phyloP scores from a whole-genome alignment of 2,329 filamentous ascomycete species.

The Metarhizium rileyi region DNA sequence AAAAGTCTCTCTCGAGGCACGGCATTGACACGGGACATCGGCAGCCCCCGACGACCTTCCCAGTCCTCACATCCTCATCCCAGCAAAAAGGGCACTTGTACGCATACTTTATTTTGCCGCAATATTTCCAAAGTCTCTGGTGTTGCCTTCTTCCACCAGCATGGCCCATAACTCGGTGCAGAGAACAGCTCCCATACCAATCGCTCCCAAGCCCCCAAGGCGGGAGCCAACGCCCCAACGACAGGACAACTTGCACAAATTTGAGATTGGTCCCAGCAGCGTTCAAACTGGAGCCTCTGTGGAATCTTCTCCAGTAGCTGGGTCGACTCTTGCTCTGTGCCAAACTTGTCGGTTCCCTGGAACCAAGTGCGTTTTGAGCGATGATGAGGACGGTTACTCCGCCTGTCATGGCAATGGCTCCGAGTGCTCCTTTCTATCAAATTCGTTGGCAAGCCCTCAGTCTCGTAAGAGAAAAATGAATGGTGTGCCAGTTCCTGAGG shows the following conservation, averaged over 20 bases:
- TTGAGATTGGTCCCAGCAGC: slow-evolving; percentile 40
- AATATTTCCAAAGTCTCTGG: background rate
- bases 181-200: slow-evolving; percentile 56
- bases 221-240: slow-evolving; percentile 31
- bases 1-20: background rate
- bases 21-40: background rate
- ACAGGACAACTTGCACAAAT: slow-evolving; percentile 36
- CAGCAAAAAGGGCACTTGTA: background rate
- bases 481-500: slow-evolving; percentile 50
- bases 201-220: slow-evolving; percentile 49
- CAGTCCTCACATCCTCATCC: background rate
- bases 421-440: slow-evolving; percentile 69
- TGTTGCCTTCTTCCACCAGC: slow-evolving; percentile 18
- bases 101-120: background rate
- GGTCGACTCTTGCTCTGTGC: slow-evolving; percentile 45
- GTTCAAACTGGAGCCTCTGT: slow-evolving; percentile 43
- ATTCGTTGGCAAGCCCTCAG: slow-evolving; percentile 41
- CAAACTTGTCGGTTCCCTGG: slow-evolving; percentile 67
- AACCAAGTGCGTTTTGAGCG: slow-evolving; percentile 63
- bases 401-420: slow-evolving; percentile 69
- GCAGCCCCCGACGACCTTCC: background rate
- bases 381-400: slow-evolving; percentile 67
- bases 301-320: slow-evolving; percentile 34
- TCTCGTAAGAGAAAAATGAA: slow-evolving; percentile 73
- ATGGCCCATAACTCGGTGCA: slow-evolving; percentile 46